A percentile compares a stretch with the other conserved stretches of the same genome.
These are phyloP conservation scores for Candida coquimbonensis DNA, from an alignment of 805 yeast species.

Conservation along the genomic window DNA sequence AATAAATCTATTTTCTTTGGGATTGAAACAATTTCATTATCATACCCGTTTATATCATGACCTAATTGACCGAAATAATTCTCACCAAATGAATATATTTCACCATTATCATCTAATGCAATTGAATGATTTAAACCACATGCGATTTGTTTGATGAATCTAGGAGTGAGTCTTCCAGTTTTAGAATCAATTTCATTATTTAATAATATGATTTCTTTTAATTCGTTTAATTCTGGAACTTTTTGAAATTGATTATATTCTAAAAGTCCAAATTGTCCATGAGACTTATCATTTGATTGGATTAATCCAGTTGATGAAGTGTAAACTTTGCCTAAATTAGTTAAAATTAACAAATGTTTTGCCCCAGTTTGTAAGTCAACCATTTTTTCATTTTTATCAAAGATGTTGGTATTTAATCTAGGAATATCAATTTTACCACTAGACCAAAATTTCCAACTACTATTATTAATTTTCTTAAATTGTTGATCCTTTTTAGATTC, in stretches of 20 bases:
- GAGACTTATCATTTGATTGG: constrained; percentile 25
- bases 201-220: constrained; percentile 51
- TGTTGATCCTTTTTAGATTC: constrained; percentile 12
- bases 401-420: constrained; percentile 1
- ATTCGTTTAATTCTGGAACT: constrained; percentile 40
- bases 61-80: constrained; percentile 86
- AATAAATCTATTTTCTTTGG: constrained; percentile 52
- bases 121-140: constrained; percentile 70
- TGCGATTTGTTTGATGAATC: constrained; percentile 54
- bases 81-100: constrained; percentile 80
- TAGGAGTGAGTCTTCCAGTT: constrained; percentile 20
- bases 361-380: constrained; percentile 51
- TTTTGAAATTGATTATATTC: constrained; percentile 55
- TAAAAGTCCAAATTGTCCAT: constrained; percentile 86
- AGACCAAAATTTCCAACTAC: constrained; percentile 6
- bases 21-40: constrained; percentile 59
- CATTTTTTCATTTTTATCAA: constrained; percentile 41
- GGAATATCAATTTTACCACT: background rate
- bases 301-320: constrained; percentile 52
- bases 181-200: constrained; percentile 34
- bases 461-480: background rate
- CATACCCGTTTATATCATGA: constrained; percentile 47
- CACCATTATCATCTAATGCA: constrained; percentile 60
- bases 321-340: constrained; percentile 54
- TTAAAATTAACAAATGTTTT: constrained; percentile 59